Conservation (phyloP, 169 alveolate species). For the Cryptosporidium felis region DNA sequence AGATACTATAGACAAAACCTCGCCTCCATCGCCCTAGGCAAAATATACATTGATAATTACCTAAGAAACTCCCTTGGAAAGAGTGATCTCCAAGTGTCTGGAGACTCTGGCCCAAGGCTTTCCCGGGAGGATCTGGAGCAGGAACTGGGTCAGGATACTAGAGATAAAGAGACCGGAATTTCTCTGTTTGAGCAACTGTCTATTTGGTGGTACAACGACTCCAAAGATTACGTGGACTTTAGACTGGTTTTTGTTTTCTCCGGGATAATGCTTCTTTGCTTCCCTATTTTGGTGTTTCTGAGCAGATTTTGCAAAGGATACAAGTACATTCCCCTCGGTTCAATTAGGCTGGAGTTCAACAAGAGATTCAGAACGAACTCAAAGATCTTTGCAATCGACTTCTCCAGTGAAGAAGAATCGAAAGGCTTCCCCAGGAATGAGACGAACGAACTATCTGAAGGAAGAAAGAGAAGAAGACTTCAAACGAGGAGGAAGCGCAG, state of each 20-base stretch:
- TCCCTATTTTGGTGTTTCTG: not conserved
- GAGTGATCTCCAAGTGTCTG: no score
- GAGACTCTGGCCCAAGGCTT: no score
- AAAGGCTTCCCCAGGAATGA: not conserved
- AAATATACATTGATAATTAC: constrained; percentile 17
- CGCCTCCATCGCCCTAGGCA: constrained; percentile 35
- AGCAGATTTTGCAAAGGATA: not conserved
- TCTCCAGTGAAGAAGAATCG: not conserved
- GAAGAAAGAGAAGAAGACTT: not conserved
- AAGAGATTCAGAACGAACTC: constrained; percentile 44
- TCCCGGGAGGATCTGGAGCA: no score
- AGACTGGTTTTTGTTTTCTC: constrained; percentile 23
- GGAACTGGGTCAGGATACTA: no score
- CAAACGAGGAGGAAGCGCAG: not conserved
- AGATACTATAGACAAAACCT: not conserved
- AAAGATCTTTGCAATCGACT: constrained; percentile 21
- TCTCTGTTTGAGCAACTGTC: not conserved
- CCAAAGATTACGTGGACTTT: constrained; percentile 21
- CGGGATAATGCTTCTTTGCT: not conserved
- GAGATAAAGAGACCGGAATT: not conserved
- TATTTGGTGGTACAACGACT: constrained; percentile 30
- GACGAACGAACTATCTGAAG: not conserved
- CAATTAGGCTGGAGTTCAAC: not conserved
- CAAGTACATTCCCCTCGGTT: not conserved
- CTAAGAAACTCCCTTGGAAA: not conserved